Evolutionary conservation across 1,139 yeast genomes (phyloP), one percentile per base, ranked within the genome.

Genomic region (Debaryomyces udenii): DNA sequence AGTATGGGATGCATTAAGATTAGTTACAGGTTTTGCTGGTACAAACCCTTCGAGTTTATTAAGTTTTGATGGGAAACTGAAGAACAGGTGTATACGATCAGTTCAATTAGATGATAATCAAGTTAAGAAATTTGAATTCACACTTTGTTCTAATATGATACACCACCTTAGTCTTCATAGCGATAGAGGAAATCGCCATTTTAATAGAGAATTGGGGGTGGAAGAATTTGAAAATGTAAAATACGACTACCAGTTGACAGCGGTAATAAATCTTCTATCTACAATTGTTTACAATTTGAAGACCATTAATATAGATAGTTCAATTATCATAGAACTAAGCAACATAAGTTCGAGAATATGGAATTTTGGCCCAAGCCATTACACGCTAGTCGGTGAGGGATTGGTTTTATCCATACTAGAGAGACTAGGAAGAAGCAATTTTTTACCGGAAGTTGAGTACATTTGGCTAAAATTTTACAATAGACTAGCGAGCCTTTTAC

Each of bases 301-400:
- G 27, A 34, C 15, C 3, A 38, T 37, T 31, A 49, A 51, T 42
- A 47, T 46, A 11, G 27, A 17, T 26, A 15, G 10, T 16, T 33
- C 30, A 2, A 14, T 15, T 10, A 15, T 26, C 9, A 35, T 35
- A 3, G 36, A 39, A 29, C 22, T 51, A 14, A 46, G 56, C 26
- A 55, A 59, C 31, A 44, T 50, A 27, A 56, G 57, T 39, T 39
- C 49, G 5, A 40, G 67, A 31, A 43, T 63, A 14, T 57, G 55
- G 47, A 43, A 52, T 26, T 40, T 62, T 27, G 52, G 45, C 13
- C 27, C 35, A 4, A 15, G 28, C 6, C 38, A 49, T 15, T 62
- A 60, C 42, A 39, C 37, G 9, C 40, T 52, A 1, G 41, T 62
- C 11, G 65, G 67, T 3, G 62, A 61, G 35, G 49, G 59, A 6